Evolutionary conservation across 805 yeast species (phyloP), one percentile per base, ranked within the genome.

Genomic region (Spathaspora hagerdaliae): DNA sequence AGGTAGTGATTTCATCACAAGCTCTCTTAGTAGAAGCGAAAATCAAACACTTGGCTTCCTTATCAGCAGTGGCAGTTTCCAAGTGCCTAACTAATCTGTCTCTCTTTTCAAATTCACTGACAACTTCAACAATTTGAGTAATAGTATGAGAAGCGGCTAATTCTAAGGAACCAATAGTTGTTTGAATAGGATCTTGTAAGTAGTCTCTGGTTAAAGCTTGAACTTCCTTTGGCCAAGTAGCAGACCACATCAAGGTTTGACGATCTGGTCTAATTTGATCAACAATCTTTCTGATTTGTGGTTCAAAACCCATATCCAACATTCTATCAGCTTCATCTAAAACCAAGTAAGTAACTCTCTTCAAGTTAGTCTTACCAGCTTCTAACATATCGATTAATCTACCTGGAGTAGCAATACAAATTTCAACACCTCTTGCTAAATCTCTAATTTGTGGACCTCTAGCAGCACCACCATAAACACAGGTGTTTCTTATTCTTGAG

Each of bases 241-340:
- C 99, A 51, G 98, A 92, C 98, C 98, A 94, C 97, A 94, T 89
- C 60, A 92, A 79, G 50, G 99, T 94, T 77, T 94, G 99, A 79
- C 98, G 90, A 71, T 94, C 99, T 51, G 99, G 99, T 77, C 99
- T 87, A 67, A 94, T 94, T 79, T 92, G 98, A 60, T 85, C 91
- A 56, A 94, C 92, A 70, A 94, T 94, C 75, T 92, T 92, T 79
- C 99, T 85, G 71, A 94, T 94, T 80, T 92, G 98, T 57, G 98
- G 98, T 78, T 94, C 99, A 70, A 94, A 94, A 69, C 99, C 99
- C 99, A 94, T 94, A 77, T 94, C 99, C 74, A 94, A 82, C 99
- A 94, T 94, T 79, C 99, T 87, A 74, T 94, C 99, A 62, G 99
- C 99, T 81, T 94, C 99, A 72, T 94, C 99, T 61, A 94, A 79